phyloP scores from a whole-genome alignment of 208 protist species.

The Porcisia deanei region DNA sequence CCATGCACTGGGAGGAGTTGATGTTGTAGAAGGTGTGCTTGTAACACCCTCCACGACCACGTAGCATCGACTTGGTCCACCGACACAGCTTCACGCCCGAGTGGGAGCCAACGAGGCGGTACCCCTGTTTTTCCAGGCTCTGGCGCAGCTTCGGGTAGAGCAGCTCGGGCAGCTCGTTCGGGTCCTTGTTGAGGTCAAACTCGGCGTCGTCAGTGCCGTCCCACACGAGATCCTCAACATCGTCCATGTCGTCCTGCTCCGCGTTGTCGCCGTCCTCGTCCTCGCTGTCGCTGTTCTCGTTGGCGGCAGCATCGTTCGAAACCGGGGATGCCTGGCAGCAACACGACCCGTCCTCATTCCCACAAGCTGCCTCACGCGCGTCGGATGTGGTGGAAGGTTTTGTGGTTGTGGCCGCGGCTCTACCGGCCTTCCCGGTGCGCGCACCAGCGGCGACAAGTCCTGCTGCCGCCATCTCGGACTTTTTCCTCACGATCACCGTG shows the following conservation, averaged over 20 bases:
- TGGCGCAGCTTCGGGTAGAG: conserved; percentile 87
- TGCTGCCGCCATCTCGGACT: conserved; percentile 3
- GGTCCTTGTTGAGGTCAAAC: conserved; percentile 31
- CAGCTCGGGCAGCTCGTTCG: conserved; percentile 66
- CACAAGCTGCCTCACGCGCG: neutral
- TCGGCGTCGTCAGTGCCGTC: conserved; percentile 45
- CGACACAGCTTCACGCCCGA: conserved; percentile 97
- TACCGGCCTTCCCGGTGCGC: neutral
- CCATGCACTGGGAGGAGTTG: conserved; percentile 96
- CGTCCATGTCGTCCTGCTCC: conserved; percentile 44
- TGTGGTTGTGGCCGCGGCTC: conserved; percentile 2
- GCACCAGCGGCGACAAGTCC: neutral
- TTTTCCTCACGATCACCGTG: conserved; percentile 33
- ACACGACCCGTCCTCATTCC: neutral
- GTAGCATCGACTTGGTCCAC: conserved; percentile 97
- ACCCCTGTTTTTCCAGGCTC: conserved; percentile 95
- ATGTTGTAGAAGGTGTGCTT: conserved; percentile 99
- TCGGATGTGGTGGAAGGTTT: neutral
- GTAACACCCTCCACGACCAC: conserved; percentile 96
- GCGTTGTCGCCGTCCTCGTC: conserved; percentile 29
- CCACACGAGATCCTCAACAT: conserved; percentile 72
- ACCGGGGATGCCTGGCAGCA: neutral
- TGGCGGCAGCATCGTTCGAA: neutral
- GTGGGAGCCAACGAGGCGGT: conserved; percentile 94
- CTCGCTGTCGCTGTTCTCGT: conserved; percentile 14